Conservation (phyloP, 306 rosid species). For the Gastrolobium villosum region DNA sequence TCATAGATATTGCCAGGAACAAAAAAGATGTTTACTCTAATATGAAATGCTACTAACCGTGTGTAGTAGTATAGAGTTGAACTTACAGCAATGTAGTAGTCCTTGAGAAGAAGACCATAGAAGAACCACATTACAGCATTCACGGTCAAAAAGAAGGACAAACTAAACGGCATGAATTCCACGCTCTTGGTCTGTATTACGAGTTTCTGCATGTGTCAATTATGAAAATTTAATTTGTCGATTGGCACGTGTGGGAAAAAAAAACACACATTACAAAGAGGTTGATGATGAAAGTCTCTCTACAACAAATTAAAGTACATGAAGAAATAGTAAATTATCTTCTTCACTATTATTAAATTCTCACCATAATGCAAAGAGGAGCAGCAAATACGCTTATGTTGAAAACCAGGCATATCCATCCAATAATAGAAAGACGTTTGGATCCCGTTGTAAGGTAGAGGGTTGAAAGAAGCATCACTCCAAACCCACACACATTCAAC, state of each 20-base stretch:
- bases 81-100: conserved; percentile 88
- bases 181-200: conserved; percentile 80
- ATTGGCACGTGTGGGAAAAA: neutral
- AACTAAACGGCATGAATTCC: conserved; percentile 85
- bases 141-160: conserved; percentile 83
- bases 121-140: conserved; percentile 95
- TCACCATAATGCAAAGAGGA: conserved; percentile 81
- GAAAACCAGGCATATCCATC: conserved; percentile 82
- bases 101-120: conserved; percentile 83
- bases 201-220: conserved; percentile 63
- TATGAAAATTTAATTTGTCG: neutral
- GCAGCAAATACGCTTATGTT: conserved; percentile 84
- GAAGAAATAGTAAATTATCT: too few species aligned
- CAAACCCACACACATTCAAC: conserved; percentile 76
- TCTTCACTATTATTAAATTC: neutral
- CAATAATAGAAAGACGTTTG: conserved; percentile 68
- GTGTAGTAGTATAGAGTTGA: neutral
- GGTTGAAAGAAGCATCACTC: conserved; percentile 75
- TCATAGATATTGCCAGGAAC: too few species aligned
- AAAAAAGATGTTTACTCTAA: too few species aligned
- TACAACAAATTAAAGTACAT: too few species aligned
- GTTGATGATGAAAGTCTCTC: neutral
- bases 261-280: neutral
- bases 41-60: neutral
- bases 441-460: conserved; percentile 60